Evolutionary conservation across 1,284 basidiomycete species (phyloP).

Genomic region (Laetiporus sulphureus): DNA sequence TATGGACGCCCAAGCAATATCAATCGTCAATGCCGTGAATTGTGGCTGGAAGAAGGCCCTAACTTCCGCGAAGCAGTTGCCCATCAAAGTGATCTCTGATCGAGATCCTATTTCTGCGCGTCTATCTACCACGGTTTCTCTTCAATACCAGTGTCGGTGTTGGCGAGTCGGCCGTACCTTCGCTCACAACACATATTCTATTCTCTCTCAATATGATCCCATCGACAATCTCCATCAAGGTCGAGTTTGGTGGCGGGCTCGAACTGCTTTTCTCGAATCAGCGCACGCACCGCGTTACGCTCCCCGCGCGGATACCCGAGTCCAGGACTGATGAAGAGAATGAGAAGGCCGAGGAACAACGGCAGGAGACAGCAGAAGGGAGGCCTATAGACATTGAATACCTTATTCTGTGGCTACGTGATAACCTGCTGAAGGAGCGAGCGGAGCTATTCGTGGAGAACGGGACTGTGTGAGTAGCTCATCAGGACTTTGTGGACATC

Average conservation of each 20-base stretch:
- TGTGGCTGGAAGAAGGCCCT: too few species aligned
- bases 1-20: too few species aligned
- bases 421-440: conserved; percentile 78
- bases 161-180: too few species aligned
- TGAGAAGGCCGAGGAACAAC: conserved; percentile 13
- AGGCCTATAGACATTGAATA: conserved; percentile 59
- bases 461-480: conserved; percentile 72
- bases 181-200: too few species aligned
- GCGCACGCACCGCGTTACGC: conserved; percentile 50
- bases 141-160: too few species aligned
- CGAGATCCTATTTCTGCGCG: too few species aligned
- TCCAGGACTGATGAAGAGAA: neutral
- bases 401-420: conserved; percentile 76
- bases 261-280: conserved; percentile 76
- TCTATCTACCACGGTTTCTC: too few species aligned
- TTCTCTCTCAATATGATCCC: too few species aligned
- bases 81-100: too few species aligned
- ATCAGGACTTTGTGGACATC: neutral
- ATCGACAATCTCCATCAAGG: conserved; percentile 44
- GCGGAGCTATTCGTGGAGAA: conserved; percentile 89
- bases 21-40: too few species aligned
- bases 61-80: too few species aligned
- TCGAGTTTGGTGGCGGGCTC: conserved; percentile 77
- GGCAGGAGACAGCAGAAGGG: conserved; percentile 13
- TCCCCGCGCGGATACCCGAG: conserved; percentile 44